Conservation (phyloP, 768 basidiomycete species). For the Tephrocybe sp. region DNA sequence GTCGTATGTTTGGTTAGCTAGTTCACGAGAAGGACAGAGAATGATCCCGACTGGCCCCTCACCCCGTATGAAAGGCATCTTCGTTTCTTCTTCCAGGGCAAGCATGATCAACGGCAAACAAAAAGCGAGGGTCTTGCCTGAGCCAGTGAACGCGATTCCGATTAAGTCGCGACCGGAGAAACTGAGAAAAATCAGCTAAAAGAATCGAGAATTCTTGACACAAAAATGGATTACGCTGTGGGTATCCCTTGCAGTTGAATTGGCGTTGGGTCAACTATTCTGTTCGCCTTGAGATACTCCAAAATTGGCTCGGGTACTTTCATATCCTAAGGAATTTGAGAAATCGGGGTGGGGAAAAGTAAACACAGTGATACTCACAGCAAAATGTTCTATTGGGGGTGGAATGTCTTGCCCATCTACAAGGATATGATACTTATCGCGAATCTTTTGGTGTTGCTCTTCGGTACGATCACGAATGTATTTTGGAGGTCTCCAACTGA, state of each 20-base stretch:
- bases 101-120: slow-evolving; percentile 97
- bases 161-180: slow-evolving; percentile 97
- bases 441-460: slow-evolving; percentile 68
- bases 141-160: slow-evolving; percentile 98
- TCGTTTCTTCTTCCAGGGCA: slow-evolving; percentile 89
- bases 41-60: slow-evolving; percentile 98
- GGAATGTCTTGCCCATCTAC: slow-evolving; percentile 94
- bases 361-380: slow-evolving; percentile 38
- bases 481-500: slow-evolving; percentile 84
- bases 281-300: slow-evolving; percentile 78
- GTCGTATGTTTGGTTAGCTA: slow-evolving; percentile 96
- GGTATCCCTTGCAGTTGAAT: slow-evolving; percentile 98
- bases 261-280: slow-evolving; percentile 85
- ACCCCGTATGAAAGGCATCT: slow-evolving; percentile 84
- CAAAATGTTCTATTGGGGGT: slow-evolving; percentile 88
- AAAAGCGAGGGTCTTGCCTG: slow-evolving; percentile 98
- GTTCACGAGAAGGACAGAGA: slow-evolving; percentile 94
- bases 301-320: slow-evolving; percentile 90
- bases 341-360: slow-evolving; percentile 7
- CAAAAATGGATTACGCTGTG: slow-evolving; percentile 58
- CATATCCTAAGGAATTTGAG: slow-evolving; percentile 72
- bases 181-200: slow-evolving; percentile 37
- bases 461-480: slow-evolving; percentile 72
- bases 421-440: slow-evolving; percentile 92
- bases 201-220: slow-evolving; percentile 9